Percentiles rank a stretch among this genome's conserved stretches.
Evolutionary conservation across 805 yeast species (phyloP).

Genomic region (Saturnispora hagleri): DNA sequence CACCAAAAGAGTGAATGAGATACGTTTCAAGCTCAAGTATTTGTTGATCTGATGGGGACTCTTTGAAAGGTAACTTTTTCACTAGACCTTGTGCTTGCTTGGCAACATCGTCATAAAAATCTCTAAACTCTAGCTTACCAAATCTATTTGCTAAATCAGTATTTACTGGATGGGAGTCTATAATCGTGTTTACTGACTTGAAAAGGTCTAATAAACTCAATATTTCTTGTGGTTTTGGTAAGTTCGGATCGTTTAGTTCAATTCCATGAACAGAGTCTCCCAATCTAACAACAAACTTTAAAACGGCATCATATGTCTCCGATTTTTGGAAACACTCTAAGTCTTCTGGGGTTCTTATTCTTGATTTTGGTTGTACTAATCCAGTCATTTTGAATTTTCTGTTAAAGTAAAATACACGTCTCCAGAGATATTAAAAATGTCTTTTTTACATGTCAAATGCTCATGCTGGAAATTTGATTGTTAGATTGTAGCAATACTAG

Average conservation of each 20-base stretch:
- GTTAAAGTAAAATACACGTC: too few species aligned
- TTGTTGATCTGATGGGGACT: conserved; percentile 13
- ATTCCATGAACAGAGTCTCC: conserved; percentile 50
- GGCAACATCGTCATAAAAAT: conserved; percentile 62
- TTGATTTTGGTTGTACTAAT: conserved; percentile 16
- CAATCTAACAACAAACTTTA: conserved; percentile 46
- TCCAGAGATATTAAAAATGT: too few species aligned
- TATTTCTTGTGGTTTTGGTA: conserved; percentile 15
- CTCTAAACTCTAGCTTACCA: conserved; percentile 84
- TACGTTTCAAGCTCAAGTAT: conserved; percentile 47
- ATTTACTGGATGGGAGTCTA: conserved; percentile 56
- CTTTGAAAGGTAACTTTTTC: conserved; percentile 12
- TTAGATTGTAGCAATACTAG: too few species aligned
- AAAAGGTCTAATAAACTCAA: conserved; percentile 33
- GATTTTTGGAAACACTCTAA: conserved; percentile 50
- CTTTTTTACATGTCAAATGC: background rate
- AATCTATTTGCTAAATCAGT: conserved; percentile 67
- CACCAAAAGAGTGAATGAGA: conserved; percentile 72
- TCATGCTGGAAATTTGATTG: background rate
- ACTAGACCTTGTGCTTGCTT: conserved; percentile 19
- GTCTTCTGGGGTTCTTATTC: conserved; percentile 36
- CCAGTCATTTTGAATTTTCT: background rate
- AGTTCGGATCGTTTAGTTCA: conserved; percentile 19
- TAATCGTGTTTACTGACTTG: conserved; percentile 34
- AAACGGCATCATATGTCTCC: conserved; percentile 38